These are phyloP conservation scores for Termitomyces sp. DNA, from an alignment of 768 basidiomycete genomes.

Conservation along the genomic window DNA sequence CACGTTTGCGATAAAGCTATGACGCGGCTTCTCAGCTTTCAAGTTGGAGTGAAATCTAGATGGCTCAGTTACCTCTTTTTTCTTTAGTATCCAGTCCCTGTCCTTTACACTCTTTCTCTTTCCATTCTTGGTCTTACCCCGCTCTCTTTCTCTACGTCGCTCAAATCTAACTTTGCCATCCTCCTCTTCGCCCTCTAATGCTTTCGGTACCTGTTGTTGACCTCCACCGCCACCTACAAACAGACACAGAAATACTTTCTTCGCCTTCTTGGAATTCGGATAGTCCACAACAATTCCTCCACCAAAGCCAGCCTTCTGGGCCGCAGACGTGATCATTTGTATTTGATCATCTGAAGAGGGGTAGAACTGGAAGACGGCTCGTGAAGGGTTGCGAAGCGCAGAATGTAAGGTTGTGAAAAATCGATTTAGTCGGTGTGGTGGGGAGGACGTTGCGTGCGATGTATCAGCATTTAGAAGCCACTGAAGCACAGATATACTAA, in stretches of 20 bases:
- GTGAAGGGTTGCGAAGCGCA: constrained; percentile 76
- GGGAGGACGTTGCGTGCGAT: constrained; percentile 83
- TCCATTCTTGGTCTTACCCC: constrained; percentile 47
- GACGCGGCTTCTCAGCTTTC: constrained; percentile 4
- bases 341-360: constrained; percentile 97
- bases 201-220: constrained; percentile 66
- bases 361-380: constrained; percentile 92
- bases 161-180: constrained; percentile 68
- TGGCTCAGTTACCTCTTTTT: constrained; percentile 73
- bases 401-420: constrained; percentile 95
- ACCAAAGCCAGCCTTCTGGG: constrained; percentile 93
- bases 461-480: constrained; percentile 98
- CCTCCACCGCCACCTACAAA: constrained; percentile 78
- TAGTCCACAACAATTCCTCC: constrained; percentile 97
- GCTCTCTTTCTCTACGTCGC: constrained; percentile 66
- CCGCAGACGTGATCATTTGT: constrained; percentile 87
- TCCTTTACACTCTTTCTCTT: constrained; percentile 73
- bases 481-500: constrained; percentile 95
- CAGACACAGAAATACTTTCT: constrained; percentile 90
- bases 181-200: constrained; percentile 64
- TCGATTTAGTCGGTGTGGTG: constrained; percentile 74
- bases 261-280: constrained; percentile 93
- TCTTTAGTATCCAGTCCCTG: constrained; percentile 91
- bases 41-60: background rate
- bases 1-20: constrained; percentile 78